Conservation (phyloP, 192 early-diverging fungal genomes). For the Coemansia sp. region DNA sequence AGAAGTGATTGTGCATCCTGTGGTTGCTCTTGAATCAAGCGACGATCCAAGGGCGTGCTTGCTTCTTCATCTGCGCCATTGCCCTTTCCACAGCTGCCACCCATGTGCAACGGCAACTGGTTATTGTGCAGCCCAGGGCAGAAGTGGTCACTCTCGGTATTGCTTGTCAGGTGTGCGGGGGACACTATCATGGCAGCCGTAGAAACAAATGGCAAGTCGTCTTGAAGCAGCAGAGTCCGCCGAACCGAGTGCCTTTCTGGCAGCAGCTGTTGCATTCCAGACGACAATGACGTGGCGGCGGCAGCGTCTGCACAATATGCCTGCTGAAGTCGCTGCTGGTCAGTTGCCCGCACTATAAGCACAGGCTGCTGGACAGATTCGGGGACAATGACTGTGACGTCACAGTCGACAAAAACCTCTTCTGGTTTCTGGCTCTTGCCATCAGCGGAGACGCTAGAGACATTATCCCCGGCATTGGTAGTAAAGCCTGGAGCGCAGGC, state of each 20-base stretch:
- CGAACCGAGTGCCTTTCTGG: neutral
- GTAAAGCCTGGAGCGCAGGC: neutral
- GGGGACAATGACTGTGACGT: slow-evolving; percentile 54
- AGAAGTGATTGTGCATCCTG: neutral
- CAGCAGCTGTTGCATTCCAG: neutral
- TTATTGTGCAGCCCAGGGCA: neutral
- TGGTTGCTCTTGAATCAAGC: neutral
- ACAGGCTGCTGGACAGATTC: slow-evolving; percentile 45
- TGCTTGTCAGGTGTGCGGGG: neutral
- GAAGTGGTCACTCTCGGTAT: neutral
- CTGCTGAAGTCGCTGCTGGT: slow-evolving; percentile 9
- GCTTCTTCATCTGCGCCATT: neutral
- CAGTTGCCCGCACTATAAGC: slow-evolving; percentile 45
- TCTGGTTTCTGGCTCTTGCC: neutral
- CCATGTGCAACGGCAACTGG: slow-evolving; percentile 8
- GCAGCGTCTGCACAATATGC: neutral
- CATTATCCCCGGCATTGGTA: neutral
- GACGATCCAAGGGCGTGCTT: neutral
- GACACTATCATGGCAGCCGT: neutral
- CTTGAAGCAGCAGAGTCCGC: neutral
- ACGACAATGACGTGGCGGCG: neutral
- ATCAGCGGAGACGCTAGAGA: neutral
- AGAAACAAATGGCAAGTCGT: neutral
- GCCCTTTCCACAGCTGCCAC: neutral
- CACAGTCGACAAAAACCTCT: slow-evolving; percentile 30